Base-by-base conservation (phyloP, 345 rosid species). In the Clausena lansium region DNA sequence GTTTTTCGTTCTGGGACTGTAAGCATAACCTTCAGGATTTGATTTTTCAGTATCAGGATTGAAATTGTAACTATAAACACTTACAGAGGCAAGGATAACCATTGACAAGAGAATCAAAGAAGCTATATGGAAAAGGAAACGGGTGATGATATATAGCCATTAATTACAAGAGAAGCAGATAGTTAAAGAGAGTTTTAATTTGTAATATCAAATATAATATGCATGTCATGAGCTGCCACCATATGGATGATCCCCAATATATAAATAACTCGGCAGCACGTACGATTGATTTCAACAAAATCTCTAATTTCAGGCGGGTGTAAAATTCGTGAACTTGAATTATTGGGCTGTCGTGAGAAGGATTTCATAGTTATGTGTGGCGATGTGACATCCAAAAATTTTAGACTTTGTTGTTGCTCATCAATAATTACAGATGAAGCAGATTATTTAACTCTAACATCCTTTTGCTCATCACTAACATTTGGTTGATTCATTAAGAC, bases 81-180 rank as follows among this genome's bases (percentile, higher is more conserved):
- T 25, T 20, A 77, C 83, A 25, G 57, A 71, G 30, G 68, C 83
- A 75, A 69, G 8, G 36, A 41, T 52, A 22, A 58, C 8, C 24
- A 19, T 30, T 27, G 77, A 58, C 4, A 66, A 76, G 30, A 81
- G 63, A 76, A 71, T 7, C 73, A 54, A 76, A 36, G 32, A 52
- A 13, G 59, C 33, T 13, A 22, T 4, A 41, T 10, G 2, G 22
- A 35, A 11, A 19, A 28, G 41, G 68, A 63, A 25, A 10, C n/a
- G 32, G 36, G 35, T 55, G 76, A 32, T 80, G 66, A 14, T 4
- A 64, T 5, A 25, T 28, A 60, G 19, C 10, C 24, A 27, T 58
- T 58, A 24, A 2, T 41, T 41, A 10, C 47, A 41, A 9, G 47
- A 41, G 47, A 41, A 41, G 14, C 47, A 41, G 47, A 41, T 10